Conservation (phyloP, 1,284 basidiomycete genomes). For the Marasmius fiardii region DNA sequence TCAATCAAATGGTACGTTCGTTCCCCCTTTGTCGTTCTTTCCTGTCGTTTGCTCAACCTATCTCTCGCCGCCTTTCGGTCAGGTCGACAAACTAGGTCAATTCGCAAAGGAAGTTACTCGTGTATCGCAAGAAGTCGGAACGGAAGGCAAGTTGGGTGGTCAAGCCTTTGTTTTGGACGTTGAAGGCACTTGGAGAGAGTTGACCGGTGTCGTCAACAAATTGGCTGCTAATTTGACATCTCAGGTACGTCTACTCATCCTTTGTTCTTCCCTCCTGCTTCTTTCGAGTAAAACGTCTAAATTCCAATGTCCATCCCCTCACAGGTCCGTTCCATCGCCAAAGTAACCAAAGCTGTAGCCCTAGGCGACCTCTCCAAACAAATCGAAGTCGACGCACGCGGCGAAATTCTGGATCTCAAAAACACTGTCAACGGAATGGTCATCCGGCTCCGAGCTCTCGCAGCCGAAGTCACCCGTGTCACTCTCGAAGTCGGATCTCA, state of each 20-base stretch:
- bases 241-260: conserved; percentile 44
- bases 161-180: conserved; percentile 92
- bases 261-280: background rate
- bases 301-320: too few species aligned
- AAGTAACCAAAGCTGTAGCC: conserved; percentile 97
- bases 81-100: conserved; percentile 76
- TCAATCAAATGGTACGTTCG: conserved; percentile 85
- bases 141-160: conserved; percentile 88
- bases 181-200: conserved; percentile 91
- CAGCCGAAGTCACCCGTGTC: conserved; percentile 95
- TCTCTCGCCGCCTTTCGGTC: conserved; percentile 4
- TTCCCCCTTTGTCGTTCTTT: conserved; percentile 10
- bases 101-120: conserved; percentile 86
- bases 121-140: conserved; percentile 90
- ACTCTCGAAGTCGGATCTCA: conserved; percentile 88
- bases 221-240: conserved; percentile 92
- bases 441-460: conserved; percentile 66
- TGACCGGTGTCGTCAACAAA: conserved; percentile 89
- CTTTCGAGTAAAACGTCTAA: too few species aligned
- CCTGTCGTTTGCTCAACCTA: conserved; percentile 14
- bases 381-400: conserved; percentile 94
- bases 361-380: conserved; percentile 93
- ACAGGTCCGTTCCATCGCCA: conserved; percentile 86
- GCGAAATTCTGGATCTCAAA: conserved; percentile 96
- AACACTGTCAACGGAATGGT: conserved; percentile 98